These are phyloP conservation scores for Penicillium sp. DNA, from an alignment of 2,329 filamentous ascomycete species.

Conservation along the genomic window DNA sequence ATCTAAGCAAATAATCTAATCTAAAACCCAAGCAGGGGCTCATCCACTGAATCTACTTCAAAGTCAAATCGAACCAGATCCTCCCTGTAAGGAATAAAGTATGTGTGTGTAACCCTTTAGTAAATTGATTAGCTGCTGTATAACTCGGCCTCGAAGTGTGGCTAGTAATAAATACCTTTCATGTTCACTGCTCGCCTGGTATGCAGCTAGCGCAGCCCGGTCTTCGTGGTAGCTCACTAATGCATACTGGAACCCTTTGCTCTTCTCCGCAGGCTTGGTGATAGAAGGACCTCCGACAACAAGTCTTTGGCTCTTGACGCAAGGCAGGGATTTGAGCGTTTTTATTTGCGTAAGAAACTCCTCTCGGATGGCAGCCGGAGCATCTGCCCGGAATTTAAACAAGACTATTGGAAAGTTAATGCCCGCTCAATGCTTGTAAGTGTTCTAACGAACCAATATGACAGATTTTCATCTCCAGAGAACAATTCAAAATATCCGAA, in stretches of 20 bases:
- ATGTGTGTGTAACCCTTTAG: conserved; percentile 55
- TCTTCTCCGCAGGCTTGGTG: conserved; percentile 56
- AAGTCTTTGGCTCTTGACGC: conserved; percentile 54
- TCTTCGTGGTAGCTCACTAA: conserved; percentile 58
- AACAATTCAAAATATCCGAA: too few species aligned
- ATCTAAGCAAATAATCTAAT: background rate
- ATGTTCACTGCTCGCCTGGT: conserved; percentile 59
- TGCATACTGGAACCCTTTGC: conserved; percentile 58
- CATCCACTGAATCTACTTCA: conserved; percentile 47
- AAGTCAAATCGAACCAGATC: conserved; percentile 61
- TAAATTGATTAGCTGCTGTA: background rate
- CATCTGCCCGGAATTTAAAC: conserved; percentile 54
- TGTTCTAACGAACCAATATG: background rate
- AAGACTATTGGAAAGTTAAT: conserved; percentile 42
- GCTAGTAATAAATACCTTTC: conserved; percentile 43
- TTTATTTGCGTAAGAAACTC: conserved; percentile 55
- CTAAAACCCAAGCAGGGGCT: conserved; percentile 25
- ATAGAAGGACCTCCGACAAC: conserved; percentile 59
- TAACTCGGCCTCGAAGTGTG: background rate
- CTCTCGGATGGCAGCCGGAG: conserved; percentile 48
- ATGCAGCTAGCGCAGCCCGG: conserved; percentile 51
- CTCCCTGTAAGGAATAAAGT: conserved; percentile 59
- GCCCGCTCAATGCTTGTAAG: background rate
- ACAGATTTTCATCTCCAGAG: background rate
- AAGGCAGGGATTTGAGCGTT: conserved; percentile 53